Percentiles rank a stretch among this genome's conserved stretches.
phyloP scores from a whole-genome alignment of 345 rosid genomes.

The Aquilaria sinensis region DNA sequence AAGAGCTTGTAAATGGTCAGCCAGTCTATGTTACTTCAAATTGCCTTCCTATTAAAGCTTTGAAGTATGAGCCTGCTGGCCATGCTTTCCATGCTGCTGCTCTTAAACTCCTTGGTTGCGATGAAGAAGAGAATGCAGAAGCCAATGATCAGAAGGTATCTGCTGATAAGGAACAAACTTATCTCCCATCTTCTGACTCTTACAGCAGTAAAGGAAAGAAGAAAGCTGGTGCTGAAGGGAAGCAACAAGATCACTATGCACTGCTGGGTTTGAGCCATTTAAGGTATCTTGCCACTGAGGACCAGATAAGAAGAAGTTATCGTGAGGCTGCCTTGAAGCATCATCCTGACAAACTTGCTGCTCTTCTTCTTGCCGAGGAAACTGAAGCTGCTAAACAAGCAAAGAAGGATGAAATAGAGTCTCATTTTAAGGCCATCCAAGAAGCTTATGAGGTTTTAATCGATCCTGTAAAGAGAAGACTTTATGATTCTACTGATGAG shows the following conservation, averaged over 20 bases:
- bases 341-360: constrained; percentile 94
- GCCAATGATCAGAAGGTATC: constrained; percentile 46
- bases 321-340: constrained; percentile 91
- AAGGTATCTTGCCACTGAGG: constrained; percentile 97
- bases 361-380: constrained; percentile 80
- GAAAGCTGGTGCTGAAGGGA: constrained; percentile 64
- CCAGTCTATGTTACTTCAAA: constrained; percentile 71
- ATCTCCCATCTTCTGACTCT: constrained; percentile 65
- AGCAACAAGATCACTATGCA: constrained; percentile 93
- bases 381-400: constrained; percentile 89
- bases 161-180: constrained; percentile 53
- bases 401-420: constrained; percentile 89
- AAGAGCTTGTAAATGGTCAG: constrained; percentile 74
- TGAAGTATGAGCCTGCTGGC: constrained; percentile 83
- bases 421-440: constrained; percentile 80
- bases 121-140: constrained; percentile 37
- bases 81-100: constrained; percentile 84
- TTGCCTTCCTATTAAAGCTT: constrained; percentile 76
- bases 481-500: constrained; percentile 93
- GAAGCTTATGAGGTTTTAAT: constrained; percentile 91
- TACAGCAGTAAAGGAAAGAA: constrained; percentile 81
- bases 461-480: constrained; percentile 86
- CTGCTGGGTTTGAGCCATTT: constrained; percentile 85
- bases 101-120: constrained; percentile 73
- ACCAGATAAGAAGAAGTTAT: constrained; percentile 86